Conservation (phyloP, 768 basidiomycete species). For the Hydnomerulius pinastri region DNA sequence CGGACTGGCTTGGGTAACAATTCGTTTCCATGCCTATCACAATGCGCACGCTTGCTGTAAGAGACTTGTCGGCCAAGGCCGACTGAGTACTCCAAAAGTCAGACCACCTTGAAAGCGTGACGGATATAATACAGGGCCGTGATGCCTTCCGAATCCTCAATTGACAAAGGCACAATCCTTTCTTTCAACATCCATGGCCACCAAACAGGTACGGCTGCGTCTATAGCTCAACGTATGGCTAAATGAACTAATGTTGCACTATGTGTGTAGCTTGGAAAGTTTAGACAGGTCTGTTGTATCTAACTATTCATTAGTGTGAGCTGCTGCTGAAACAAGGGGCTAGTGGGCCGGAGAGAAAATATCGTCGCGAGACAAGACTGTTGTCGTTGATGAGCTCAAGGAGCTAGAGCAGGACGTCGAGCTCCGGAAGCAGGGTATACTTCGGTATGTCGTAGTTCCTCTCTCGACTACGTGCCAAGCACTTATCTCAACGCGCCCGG, state of each 20-base stretch:
- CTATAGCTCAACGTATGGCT: not conserved
- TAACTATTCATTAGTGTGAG: constrained; percentile 1
- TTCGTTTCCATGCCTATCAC: constrained; percentile 3
- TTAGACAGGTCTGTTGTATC: constrained; percentile 61
- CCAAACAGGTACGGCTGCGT: constrained; percentile 54
- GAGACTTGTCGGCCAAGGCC: constrained; percentile 15
- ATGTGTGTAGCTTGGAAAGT: constrained; percentile 63
- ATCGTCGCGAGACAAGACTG: constrained; percentile 77
- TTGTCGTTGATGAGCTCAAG: constrained; percentile 74
- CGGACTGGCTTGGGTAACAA: too few relatives aligned
- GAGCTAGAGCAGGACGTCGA: constrained; percentile 87
- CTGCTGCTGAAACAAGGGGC: constrained; percentile 20
- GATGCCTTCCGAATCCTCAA: not conserved
- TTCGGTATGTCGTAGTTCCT: constrained; percentile 51
- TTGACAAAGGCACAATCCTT: not conserved
- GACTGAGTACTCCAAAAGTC: constrained; percentile 10
- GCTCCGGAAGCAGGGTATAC: constrained; percentile 69
- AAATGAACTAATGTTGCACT: not conserved
- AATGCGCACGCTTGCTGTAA: too few relatives aligned
- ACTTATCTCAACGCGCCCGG: constrained; percentile 7
- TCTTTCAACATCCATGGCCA: constrained; percentile 50
- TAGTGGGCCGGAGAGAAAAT: constrained; percentile 93
- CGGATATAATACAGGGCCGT: constrained; percentile 18
- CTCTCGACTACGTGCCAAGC: not conserved
- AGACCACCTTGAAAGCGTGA: constrained; percentile 3